Evolutionary conservation across 192 early-diverging fungal genomes (phyloP).

Genomic region (Cetraspora pellucida): DNA sequence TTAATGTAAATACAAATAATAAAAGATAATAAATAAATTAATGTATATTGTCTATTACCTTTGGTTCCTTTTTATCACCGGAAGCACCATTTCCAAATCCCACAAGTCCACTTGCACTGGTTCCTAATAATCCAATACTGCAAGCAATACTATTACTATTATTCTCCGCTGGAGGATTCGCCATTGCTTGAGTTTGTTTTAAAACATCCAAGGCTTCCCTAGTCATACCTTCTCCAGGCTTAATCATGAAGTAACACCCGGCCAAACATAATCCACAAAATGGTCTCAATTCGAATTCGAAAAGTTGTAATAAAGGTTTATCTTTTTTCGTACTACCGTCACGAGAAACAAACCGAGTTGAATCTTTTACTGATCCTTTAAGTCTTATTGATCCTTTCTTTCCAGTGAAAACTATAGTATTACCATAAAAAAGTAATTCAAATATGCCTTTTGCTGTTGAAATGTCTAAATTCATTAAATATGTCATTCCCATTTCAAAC

Average conservation of each 20-base stretch:
- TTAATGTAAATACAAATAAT: neutral
- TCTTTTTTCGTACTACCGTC: conserved; percentile 10
- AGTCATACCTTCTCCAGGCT: conserved; percentile 38
- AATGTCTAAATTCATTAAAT: conserved; percentile 46
- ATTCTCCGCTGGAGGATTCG: neutral
- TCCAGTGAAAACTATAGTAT: conserved; percentile 22
- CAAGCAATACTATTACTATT: conserved; percentile 27
- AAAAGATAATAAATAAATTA: neutral
- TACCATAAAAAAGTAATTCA: conserved; percentile 43
- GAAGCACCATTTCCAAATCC: conserved; percentile 32
- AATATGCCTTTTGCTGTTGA: conserved; percentile 45
- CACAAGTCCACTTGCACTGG: conserved; percentile 21
- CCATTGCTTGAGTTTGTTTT: conserved; percentile 20
- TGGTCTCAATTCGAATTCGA: conserved; percentile 48
- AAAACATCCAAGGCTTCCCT: conserved; percentile 40
- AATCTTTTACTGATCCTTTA: conserved; percentile 25
- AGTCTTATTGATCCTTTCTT: conserved; percentile 15
- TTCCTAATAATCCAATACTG: conserved; percentile 26
- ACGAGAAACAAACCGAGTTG: neutral
- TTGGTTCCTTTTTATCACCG: conserved; percentile 35
- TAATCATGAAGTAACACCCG: conserved; percentile 40
- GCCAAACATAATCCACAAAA: conserved; percentile 50
- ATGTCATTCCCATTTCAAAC: conserved; percentile 49
- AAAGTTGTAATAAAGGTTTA: conserved; percentile 23
- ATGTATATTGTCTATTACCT: conserved; percentile 17